Conservation (phyloP, 2,329 filamentous ascomycete species). For the Colletotrichum filicis region DNA sequence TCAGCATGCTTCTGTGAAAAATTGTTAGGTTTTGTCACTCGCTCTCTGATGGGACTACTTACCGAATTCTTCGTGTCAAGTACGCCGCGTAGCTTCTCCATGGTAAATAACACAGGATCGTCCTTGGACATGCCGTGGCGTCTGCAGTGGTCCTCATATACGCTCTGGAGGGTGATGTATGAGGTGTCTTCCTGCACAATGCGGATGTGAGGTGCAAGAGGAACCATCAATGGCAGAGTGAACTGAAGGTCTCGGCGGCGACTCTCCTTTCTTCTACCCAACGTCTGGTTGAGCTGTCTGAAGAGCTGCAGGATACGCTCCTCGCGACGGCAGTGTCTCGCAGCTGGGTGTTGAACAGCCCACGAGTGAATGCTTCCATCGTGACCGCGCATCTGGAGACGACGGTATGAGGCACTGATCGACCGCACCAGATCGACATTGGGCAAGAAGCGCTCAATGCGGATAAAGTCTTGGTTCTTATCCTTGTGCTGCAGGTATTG, state of each 20-base stretch:
- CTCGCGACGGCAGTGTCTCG: constrained; percentile 90
- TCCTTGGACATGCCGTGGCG: constrained; percentile 91
- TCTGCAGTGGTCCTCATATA: constrained; percentile 96
- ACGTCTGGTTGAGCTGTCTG: constrained; percentile 93
- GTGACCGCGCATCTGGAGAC: constrained; percentile 95
- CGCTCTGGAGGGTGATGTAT: constrained; percentile 92
- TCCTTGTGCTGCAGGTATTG: constrained; percentile 98
- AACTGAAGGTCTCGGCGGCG: constrained; percentile 94
- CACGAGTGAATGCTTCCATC: constrained; percentile 98
- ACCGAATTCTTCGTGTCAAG: constrained; percentile 73
- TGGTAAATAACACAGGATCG: constrained; percentile 92
- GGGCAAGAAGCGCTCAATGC: constrained; percentile 95
- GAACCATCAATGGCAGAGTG: constrained; percentile 94
- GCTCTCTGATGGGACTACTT: constrained; percentile 46
- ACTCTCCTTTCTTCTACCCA: constrained; percentile 94
- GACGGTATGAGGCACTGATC: constrained; percentile 89
- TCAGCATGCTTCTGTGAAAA: constrained; percentile 71
- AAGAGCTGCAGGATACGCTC: constrained; percentile 96
- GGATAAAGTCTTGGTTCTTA: constrained; percentile 98
- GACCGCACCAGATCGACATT: constrained; percentile 93
- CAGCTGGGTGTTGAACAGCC: constrained; percentile 94
- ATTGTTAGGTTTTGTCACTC: constrained; percentile 35
- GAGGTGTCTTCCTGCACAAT: constrained; percentile 96
- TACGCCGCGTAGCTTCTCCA: constrained; percentile 89
- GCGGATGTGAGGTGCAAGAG: constrained; percentile 91